Conservation (phyloP, 345 rosid genomes). For the Syzygium aromaticum region DNA sequence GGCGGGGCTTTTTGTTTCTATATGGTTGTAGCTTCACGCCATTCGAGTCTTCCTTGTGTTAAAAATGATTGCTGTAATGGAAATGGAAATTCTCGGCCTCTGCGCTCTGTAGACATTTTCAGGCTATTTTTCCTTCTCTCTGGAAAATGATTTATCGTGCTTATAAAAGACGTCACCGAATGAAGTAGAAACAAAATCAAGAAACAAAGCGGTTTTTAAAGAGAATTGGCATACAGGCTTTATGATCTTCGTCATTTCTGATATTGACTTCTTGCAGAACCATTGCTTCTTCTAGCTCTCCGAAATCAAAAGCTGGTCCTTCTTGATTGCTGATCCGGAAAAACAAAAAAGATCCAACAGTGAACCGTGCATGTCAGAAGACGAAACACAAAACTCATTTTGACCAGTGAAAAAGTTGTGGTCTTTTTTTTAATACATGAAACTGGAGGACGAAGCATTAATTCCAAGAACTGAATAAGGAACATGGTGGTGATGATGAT, state of each 20-base stretch:
- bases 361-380: background rate
- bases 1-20: background rate
- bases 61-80: conserved; percentile 47
- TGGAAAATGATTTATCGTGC: background rate
- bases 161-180: conserved; percentile 42
- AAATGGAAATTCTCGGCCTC: conserved; percentile 32
- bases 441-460: conserved; percentile 42
- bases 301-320: conserved; percentile 81
- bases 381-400: background rate
- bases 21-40: conserved; percentile 50
- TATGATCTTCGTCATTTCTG: conserved; percentile 65
- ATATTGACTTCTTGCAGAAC: conserved; percentile 75
- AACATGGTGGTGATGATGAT: conserved; percentile 27
- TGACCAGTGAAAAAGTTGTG: background rate
- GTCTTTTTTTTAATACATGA: conserved; percentile 36
- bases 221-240: conserved; percentile 27
- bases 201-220: conserved; percentile 5
- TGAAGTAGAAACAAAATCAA: conserved; percentile 2
- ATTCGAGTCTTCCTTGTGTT: conserved; percentile 35
- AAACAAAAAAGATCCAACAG: background rate
- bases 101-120: conserved; percentile 35
- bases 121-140: conserved; percentile 8
- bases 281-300: conserved; percentile 97
- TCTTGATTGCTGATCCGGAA: conserved; percentile 48
- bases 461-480: conserved; percentile 69